Percentiles rank a stretch among this genome's conserved stretches.
Evolutionary conservation across 2,329 filamentous ascomycete genomes (phyloP).

Genomic region (Cladosporium velox): DNA sequence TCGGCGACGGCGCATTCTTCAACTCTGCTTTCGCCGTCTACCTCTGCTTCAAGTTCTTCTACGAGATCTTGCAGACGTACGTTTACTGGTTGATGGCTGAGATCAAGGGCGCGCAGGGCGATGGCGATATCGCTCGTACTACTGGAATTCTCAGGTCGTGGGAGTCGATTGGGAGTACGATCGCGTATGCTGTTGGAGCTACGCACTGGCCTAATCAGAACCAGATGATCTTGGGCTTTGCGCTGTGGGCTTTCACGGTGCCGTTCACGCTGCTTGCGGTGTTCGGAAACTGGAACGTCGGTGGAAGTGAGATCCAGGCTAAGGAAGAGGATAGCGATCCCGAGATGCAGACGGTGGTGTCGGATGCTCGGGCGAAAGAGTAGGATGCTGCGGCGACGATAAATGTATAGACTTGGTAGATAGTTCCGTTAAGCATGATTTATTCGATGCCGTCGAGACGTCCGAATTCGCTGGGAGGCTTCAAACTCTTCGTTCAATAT

Average conservation of each 20-base stretch:
- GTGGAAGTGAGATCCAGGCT: not conserved
- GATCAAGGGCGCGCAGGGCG: slow-evolving; percentile 32
- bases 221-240: slow-evolving; percentile 38
- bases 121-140: slow-evolving; percentile 38
- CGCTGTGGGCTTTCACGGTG: slow-evolving; percentile 35
- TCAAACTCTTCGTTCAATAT: too few relatives aligned
- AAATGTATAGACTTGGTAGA: not conserved
- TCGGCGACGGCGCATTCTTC: slow-evolving; percentile 24
- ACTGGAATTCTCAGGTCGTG: slow-evolving; percentile 38
- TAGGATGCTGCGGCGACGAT: not conserved
- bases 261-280: slow-evolving; percentile 25
- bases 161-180: slow-evolving; percentile 39
- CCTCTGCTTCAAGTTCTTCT: slow-evolving; percentile 32
- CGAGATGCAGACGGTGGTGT: slow-evolving; percentile 21
- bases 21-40: slow-evolving; percentile 28
- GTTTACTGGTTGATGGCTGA: slow-evolving; percentile 33
- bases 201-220: slow-evolving; percentile 36
- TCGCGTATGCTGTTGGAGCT: slow-evolving; percentile 38
- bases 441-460: not conserved
- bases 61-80: slow-evolving; percentile 31
- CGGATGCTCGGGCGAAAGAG: not conserved
- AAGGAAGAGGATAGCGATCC: slow-evolving; percentile 19
- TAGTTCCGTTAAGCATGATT: not conserved
- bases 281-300: slow-evolving; percentile 26
- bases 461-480: not conserved